Evolutionary conservation across 345 rosid genomes (phyloP).

Genomic region (Moringa oleifera): DNA sequence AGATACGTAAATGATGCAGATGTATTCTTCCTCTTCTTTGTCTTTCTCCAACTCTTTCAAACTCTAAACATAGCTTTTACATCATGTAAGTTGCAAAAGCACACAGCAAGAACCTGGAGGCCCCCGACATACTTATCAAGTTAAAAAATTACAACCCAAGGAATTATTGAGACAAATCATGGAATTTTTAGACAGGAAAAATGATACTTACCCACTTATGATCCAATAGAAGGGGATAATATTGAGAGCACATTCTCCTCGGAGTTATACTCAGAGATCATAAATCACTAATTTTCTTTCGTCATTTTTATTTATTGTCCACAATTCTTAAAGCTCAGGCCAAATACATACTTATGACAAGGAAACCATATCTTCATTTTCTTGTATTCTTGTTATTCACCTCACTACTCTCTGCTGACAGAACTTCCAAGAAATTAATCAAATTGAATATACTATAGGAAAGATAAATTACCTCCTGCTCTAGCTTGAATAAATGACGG

Average conservation of each 20-base stretch:
- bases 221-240: no score
- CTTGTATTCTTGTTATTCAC: neutral
- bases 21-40: no score
- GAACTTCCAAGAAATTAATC: neutral
- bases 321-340: no score
- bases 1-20: no score
- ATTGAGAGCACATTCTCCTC: no score
- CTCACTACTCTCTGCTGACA: no score
- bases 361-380: neutral
- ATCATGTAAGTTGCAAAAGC: neutral
- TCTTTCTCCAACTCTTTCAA: neutral
- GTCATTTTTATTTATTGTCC: no score
- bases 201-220: no score
- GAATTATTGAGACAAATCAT: neutral
- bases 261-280: no score
- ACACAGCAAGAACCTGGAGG: no score
- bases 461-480: conserved; percentile 75
- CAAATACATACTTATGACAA: no score
- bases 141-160: neutral
- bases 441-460: conserved; percentile 1
- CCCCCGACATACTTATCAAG: neutral
- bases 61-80: neutral
- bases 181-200: neutral
- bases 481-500: conserved; percentile 94
- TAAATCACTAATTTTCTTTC: no score